Conservation (phyloP, 2,329 filamentous ascomycete species). For the Fusarium buharicum region DNA sequence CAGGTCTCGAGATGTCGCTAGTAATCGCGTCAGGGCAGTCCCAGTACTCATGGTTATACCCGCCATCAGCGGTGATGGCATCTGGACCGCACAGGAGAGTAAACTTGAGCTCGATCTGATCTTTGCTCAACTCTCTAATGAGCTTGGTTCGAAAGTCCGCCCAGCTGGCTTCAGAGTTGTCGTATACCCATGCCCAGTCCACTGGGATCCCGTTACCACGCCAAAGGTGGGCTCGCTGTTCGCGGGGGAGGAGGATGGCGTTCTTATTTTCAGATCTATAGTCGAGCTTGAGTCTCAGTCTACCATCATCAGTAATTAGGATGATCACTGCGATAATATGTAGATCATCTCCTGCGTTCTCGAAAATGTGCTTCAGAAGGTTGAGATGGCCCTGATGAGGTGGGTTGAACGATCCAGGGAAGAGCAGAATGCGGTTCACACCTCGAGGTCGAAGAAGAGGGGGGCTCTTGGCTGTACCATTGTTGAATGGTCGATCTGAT, state of each 20-base stretch:
- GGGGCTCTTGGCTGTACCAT: background rate
- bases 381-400: conserved; percentile 51
- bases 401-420: conserved; percentile 53
- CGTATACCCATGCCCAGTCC: conserved; percentile 45
- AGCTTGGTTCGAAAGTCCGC: conserved; percentile 21
- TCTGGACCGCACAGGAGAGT: conserved; percentile 43
- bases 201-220: conserved; percentile 13
- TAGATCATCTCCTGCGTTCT: conserved; percentile 44
- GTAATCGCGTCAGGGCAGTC: conserved; percentile 41
- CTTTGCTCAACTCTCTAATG: background rate
- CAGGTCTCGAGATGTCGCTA: conserved; percentile 40
- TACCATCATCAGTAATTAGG: conserved; percentile 41
- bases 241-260: conserved; percentile 28
- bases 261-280: background rate
- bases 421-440: conserved; percentile 49
- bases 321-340: conserved; percentile 49
- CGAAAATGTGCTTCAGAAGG: conserved; percentile 47
- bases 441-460: conserved; percentile 25
- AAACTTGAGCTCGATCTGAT: conserved; percentile 37
- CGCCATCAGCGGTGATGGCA: conserved; percentile 19
- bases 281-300: conserved; percentile 40
- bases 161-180: conserved; percentile 33
- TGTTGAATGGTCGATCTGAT: conserved; percentile 31
- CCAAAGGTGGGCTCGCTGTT: conserved; percentile 46
- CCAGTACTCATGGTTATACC: conserved; percentile 37